phyloP scores from a whole-genome alignment of 169 alveolate genomes.

The Eimeria tenella region DNA sequence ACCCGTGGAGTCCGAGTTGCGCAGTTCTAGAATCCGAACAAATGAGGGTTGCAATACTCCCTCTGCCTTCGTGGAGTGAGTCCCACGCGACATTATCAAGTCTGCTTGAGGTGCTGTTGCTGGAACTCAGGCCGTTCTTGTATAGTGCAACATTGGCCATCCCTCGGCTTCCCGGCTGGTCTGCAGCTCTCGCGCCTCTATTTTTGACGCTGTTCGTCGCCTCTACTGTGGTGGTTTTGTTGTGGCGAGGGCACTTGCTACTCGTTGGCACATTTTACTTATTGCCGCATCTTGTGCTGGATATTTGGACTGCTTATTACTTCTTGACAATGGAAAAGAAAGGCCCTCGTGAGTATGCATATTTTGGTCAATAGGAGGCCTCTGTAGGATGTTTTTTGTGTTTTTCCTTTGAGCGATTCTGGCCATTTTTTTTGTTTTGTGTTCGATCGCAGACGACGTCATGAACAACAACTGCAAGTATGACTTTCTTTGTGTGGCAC shows the following conservation, averaged over 20 bases:
- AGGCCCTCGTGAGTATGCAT: slow-evolving; percentile 71
- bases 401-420: not conserved
- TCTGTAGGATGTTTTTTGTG: not conserved
- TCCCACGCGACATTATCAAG: no score
- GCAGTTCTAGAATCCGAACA: no score
- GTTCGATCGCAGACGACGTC: slow-evolving; percentile 51
- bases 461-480: slow-evolving; percentile 74
- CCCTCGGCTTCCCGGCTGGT: slow-evolving; percentile 71
- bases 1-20: no score
- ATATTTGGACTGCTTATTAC: slow-evolving; percentile 72
- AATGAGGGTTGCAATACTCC: no score
- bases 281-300: slow-evolving; percentile 68
- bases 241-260: slow-evolving; percentile 55
- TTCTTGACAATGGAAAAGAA: slow-evolving; percentile 51
- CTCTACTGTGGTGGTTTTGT: not conserved
- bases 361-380: not conserved
- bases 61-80: no score
- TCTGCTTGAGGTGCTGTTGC: not conserved
- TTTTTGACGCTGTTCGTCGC: slow-evolving; percentile 47
- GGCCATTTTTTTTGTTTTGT: not conserved
- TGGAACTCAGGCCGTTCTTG: slow-evolving; percentile 54
- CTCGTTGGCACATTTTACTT: slow-evolving; percentile 69
- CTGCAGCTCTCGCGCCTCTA: slow-evolving; percentile 59
- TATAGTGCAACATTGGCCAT: slow-evolving; percentile 45
- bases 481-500: slow-evolving; percentile 67